Percentiles rank a stretch among this genome's conserved stretches.
These are phyloP conservation scores for Lecanicillium sp. DNA, from an alignment of 2,329 filamentous ascomycete species.

Conservation along the genomic window DNA sequence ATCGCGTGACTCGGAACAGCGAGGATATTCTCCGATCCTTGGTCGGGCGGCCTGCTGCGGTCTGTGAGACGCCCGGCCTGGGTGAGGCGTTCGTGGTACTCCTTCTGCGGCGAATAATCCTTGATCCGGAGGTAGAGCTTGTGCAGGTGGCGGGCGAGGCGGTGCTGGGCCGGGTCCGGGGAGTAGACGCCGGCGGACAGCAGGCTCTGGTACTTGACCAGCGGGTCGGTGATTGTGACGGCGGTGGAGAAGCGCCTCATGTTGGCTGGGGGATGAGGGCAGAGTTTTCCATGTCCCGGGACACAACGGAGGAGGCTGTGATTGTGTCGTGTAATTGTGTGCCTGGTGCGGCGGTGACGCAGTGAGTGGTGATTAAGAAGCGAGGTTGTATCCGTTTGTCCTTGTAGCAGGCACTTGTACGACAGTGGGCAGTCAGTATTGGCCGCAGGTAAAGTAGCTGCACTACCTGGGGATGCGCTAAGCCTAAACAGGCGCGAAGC, in stretches of 20 bases:
- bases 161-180: slow-evolving; percentile 66
- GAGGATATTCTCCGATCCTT: slow-evolving; percentile 30
- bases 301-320: background rate
- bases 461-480: background rate
- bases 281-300: background rate
- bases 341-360: background rate
- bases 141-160: slow-evolving; percentile 68
- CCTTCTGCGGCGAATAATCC: slow-evolving; percentile 67
- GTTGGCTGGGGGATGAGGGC: background rate
- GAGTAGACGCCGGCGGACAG: slow-evolving; percentile 60
- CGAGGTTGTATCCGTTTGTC: too few species aligned
- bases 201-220: slow-evolving; percentile 69
- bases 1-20: slow-evolving; percentile 50
- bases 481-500: background rate
- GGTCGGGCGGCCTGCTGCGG: slow-evolving; percentile 23
- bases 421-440: too few species aligned
- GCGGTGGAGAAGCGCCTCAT: slow-evolving; percentile 39
- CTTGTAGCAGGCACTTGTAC: too few species aligned
- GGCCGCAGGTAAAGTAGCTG: background rate
- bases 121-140: slow-evolving; percentile 70
- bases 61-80: slow-evolving; percentile 48
- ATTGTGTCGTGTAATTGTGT: too few species aligned
- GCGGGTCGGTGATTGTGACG: slow-evolving; percentile 61
- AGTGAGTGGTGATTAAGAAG: too few species aligned
- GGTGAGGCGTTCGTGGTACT: slow-evolving; percentile 61